Conservation (phyloP, 2,329 filamentous ascomycete species). For the Colletotrichum melonis region DNA sequence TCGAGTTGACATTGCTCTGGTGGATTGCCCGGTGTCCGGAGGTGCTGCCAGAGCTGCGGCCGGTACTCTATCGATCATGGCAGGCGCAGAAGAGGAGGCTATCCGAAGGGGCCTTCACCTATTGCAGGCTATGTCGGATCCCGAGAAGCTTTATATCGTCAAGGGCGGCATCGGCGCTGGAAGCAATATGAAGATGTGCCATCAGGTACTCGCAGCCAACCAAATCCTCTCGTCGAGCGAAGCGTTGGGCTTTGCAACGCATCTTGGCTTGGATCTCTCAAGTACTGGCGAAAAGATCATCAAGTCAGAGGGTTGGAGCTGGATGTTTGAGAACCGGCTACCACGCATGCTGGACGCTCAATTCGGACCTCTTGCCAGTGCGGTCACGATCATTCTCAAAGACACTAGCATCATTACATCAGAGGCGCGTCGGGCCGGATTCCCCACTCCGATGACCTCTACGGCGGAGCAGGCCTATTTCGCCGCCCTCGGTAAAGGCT, state of each 20-base stretch:
- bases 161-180: constrained; percentile 69
- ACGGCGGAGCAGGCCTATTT: constrained; percentile 60
- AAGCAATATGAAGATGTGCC: constrained; percentile 72
- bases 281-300: constrained; percentile 60
- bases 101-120: constrained; percentile 38
- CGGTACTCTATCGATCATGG: constrained; percentile 59
- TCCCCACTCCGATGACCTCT: not conserved
- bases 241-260: constrained; percentile 49
- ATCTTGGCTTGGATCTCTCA: constrained; percentile 23
- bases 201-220: constrained; percentile 72
- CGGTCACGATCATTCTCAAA: constrained; percentile 58
- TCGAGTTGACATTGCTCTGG: constrained; percentile 65
- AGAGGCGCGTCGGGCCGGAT: not conserved
- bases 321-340: constrained; percentile 71
- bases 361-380: constrained; percentile 67
- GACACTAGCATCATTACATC: not conserved
- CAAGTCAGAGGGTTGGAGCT: constrained; percentile 63
- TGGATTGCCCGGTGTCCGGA: constrained; percentile 43
- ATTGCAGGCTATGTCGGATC: constrained; percentile 72
- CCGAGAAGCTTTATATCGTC: constrained; percentile 71
- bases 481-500: constrained; percentile 68
- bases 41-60: constrained; percentile 59
- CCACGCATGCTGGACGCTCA: constrained; percentile 65
- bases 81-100: not conserved
- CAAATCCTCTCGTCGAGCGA: constrained; percentile 72